Evolutionary conservation across 495 filamentous ascomycete genomes (phyloP).

Genomic region (Neurospora sp.): DNA sequence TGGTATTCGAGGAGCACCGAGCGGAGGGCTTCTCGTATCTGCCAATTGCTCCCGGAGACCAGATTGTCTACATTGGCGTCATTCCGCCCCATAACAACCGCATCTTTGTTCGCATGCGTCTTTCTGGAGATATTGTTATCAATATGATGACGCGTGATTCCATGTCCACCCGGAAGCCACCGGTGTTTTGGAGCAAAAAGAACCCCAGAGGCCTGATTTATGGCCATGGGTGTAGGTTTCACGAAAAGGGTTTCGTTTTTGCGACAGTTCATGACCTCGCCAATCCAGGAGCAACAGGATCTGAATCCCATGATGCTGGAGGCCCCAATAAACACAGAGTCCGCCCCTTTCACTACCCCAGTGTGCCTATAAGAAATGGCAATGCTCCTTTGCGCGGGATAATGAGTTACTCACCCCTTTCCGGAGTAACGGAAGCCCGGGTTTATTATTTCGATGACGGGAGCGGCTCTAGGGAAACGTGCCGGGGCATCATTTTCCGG

Average conservation of each 20-base stretch:
- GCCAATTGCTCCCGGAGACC: not conserved
- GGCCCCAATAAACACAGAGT: not conserved
- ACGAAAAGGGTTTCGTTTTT: not conserved
- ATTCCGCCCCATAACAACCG: not conserved
- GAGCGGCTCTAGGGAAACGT: not conserved
- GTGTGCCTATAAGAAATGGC: not conserved
- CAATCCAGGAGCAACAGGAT: not conserved
- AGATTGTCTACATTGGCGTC: not conserved
- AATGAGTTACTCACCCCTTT: not conserved
- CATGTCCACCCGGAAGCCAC: not conserved
- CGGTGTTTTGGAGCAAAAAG: not conserved
- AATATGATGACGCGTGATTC: not conserved
- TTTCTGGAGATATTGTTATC: not conserved
- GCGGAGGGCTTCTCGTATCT: not conserved
- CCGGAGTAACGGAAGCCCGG: not conserved
- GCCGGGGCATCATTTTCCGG: not conserved
- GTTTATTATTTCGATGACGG: not conserved
- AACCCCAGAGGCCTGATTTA: not conserved
- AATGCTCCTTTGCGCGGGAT: not conserved
- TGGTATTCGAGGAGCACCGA: not conserved
- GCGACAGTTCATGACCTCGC: not conserved
- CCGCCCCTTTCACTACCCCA: not conserved
- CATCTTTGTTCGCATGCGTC: not conserved
- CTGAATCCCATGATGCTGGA: not conserved
- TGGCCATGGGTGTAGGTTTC: not conserved